Conservation (phyloP, 176 grass and related monocot genomes). For the Carex littledalei region DNA sequence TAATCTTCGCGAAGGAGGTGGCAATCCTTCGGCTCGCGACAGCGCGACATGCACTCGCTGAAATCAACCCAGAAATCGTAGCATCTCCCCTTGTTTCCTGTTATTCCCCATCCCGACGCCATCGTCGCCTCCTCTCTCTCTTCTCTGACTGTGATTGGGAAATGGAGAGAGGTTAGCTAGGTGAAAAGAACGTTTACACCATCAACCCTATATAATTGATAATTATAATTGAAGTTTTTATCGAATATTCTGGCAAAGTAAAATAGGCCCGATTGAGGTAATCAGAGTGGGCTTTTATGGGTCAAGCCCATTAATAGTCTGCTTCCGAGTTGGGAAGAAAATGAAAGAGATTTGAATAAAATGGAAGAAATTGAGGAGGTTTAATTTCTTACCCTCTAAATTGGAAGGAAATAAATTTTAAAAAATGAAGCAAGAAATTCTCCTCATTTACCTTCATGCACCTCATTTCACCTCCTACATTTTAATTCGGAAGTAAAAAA, state of each 20-base stretch:
- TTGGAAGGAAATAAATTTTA: too few species aligned
- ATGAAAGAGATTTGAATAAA: too few species aligned
- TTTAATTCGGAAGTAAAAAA: too few species aligned
- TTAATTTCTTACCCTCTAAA: too few species aligned
- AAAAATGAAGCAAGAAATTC: too few species aligned
- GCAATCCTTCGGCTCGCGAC: conserved; percentile 88
- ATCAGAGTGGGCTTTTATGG: not conserved
- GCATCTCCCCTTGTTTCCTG: conserved; percentile 94
- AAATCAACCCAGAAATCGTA: conserved; percentile 99
- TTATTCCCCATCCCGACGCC: conserved; percentile 98
- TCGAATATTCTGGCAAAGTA: not conserved
- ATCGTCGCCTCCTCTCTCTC: conserved; percentile 26
- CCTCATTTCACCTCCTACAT: too few species aligned
- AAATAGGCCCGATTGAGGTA: not conserved
- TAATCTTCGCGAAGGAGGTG: conserved; percentile 92
- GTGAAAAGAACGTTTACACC: conserved; percentile 3
- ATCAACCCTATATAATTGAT: not conserved
- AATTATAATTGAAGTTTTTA: not conserved
- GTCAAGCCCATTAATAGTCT: not conserved
- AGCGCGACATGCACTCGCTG: conserved; percentile 97
- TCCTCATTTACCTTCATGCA: too few species aligned
- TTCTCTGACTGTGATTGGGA: conserved; percentile 13
- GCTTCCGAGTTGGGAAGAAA: too few species aligned
- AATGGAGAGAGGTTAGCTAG: conserved; percentile 5
- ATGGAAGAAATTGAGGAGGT: too few species aligned